Base-by-base conservation (phyloP, 768 basidiomycete species). In the Mycena sanguinolenta region DNA sequence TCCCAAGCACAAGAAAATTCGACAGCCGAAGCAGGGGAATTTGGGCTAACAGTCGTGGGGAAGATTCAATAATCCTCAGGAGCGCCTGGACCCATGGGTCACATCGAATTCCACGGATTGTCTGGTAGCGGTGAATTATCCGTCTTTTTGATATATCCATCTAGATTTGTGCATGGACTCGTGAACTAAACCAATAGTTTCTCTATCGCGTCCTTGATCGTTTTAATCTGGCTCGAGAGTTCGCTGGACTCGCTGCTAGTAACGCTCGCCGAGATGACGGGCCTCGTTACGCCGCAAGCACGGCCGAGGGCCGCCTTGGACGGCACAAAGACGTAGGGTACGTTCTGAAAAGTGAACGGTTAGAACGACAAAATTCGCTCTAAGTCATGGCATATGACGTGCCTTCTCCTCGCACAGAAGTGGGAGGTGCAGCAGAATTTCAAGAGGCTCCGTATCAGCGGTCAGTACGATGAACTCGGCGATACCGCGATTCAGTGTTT, bases 351-450 rank as follows among this genome's bases (percentile, higher is more conserved):
- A 28, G 60, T 14, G n/a, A 52, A 50, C 52, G 28, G 14, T 53
- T 42, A 21, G 30, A 53, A 25, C 23, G 9, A 46, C 17, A 42
- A 23, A 32, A 49, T 34, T 23, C 19, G 50, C 49, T 46, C 59
- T 46, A 58, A 19, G 25, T 49, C 19, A 34, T 14, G 5, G 52
- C n/a, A 10, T 30, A 50, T 42, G 28, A 73, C 83, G 10, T 62
- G 92, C 95, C 90, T 99, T 99, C 85, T 99, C 98, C 82, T 99
- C 98, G 78, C 98, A 99, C 30, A 99, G 87, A 69, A 99, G 87
- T 42, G 98, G 98, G 34, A 99, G 91, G 82, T 99, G 98, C 72
- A 99, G 89, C 63, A 99, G 84, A 81, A 99, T 99, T 81, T 99
- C 98, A 76, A 99, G 88, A 55, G 98, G 98, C 81, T 99, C 97